These are phyloP conservation scores for Tephrocybe sp. DNA, from an alignment of 768 basidiomycete species.

Conservation along the genomic window DNA sequence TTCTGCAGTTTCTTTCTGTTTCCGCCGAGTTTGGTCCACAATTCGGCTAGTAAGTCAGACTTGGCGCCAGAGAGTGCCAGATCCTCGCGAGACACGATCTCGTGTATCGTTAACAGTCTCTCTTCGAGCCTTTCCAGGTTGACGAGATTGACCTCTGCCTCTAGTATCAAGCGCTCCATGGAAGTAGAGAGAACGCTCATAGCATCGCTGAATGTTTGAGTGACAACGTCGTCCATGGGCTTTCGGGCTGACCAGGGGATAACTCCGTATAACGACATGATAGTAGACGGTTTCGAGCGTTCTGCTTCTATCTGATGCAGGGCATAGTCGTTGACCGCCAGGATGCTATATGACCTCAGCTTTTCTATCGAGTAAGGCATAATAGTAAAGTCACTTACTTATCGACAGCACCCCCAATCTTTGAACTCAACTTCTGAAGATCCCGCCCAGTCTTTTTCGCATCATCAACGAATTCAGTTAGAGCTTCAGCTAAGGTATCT, in stretches of 20 bases:
- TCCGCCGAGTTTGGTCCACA: slow-evolving; percentile 73
- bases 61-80: slow-evolving; percentile 40
- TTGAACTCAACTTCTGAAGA: slow-evolving; percentile 62
- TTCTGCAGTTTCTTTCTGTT: slow-evolving; percentile 51
- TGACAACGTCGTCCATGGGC: slow-evolving; percentile 44
- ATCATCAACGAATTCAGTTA: slow-evolving; percentile 57
- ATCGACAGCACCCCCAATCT: slow-evolving; percentile 74
- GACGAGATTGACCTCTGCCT: slow-evolving; percentile 57
- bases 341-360: slow-evolving; percentile 45
- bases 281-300: slow-evolving; percentile 32
- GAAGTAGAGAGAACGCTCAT: slow-evolving; percentile 58
- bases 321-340: slow-evolving; percentile 75
- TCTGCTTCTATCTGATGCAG: slow-evolving; percentile 53
- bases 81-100: slow-evolving; percentile 61
- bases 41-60: slow-evolving; percentile 56
- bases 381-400: slow-evolving; percentile 54
- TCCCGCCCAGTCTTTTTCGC: slow-evolving; percentile 61
- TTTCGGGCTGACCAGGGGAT: slow-evolving; percentile 38
- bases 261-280: slow-evolving; percentile 34
- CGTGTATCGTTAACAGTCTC: slow-evolving; percentile 55
- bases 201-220: slow-evolving; percentile 56
- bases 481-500: slow-evolving; percentile 52
- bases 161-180: slow-evolving; percentile 60
- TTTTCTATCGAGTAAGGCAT: not conserved
- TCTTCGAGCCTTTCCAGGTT: slow-evolving; percentile 67